Base-by-base conservation (phyloP, 2,329 filamentous ascomycete genomes). In the Coniella vitis region DNA sequence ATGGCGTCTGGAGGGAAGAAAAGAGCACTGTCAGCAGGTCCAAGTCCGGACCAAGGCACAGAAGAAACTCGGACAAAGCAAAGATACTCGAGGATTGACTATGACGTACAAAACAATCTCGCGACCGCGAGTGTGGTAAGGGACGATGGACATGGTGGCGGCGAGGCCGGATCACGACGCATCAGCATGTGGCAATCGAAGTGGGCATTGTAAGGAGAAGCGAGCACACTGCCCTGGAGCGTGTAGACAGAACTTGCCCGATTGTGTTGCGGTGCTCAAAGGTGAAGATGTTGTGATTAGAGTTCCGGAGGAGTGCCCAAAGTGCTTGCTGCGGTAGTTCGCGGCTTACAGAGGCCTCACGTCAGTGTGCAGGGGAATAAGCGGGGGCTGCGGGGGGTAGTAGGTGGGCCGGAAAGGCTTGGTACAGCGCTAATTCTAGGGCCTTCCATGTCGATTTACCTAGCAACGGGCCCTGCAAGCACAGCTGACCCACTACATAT, bases 41-140 rank as follows among this genome's bases (percentile, higher is more conserved):
- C 9, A 12, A 17, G n/a, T n/a, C n/a, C n/a, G n/a, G n/a, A n/a
- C n/a, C n/a, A 42, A 16, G n/a, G 3, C 13, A 12, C 25, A 16
- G 10, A 19, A 13, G 22, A 17, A 13, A 14, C 8, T 17, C 17
- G 12, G 19, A 7, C n/a, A 17, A 25, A 29, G 43, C n/a, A 31
- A 25, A 7, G 13, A 9, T 37, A 16, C 35, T 37, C 36, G 40
- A 31, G 5, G 8, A 31, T 38, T 17, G 21, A 43, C 40, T n/a
- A 56, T 58, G 58, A 76, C 86, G 61, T 76, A 90, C 86, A 93
- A 73, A 35, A 91, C 87, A 57, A 93, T 81, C 63, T 90, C 85
- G 58, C 84, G 80, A 58, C 83, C 84, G 60, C 89, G 78, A 42
- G 83, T 78, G 48, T 79, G 77, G 62, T 90, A 91, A 4, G 87